Base-by-base conservation (phyloP, 495 filamentous ascomycete species). In the Cryomyces antarcticus region DNA sequence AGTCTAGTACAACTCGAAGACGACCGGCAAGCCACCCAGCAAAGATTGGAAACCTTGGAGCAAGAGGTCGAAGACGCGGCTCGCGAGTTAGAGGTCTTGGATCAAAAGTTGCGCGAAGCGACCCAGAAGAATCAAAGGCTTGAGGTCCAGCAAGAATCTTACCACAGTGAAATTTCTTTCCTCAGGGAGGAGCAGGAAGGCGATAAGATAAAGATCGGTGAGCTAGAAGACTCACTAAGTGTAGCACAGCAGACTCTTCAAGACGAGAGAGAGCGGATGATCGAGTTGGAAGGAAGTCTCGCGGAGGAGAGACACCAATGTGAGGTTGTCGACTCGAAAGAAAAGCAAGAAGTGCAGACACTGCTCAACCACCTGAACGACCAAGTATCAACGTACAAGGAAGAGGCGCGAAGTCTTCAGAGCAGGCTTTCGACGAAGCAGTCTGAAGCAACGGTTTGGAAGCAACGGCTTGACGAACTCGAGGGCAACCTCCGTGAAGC, bases 151-250 rank as follows among this genome's bases (percentile, higher is more conserved):
- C 77, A 84, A 41, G 89, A 97, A 62, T 89, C 82, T 4, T 78
- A 77, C 46, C 87, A 95, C 54, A 78, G 77, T 40, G 89, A 97
- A 60, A 93, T 96, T 57, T 74, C 80, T 0, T 97, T 97, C 72
- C 57, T 97, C 28, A 76, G 92, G 5, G 92, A 97, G 54, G 89
- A 97, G 63, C 89, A 96, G 64, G 89, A 97, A 58, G 77, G 72
- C 31, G 92, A 97, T 59, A 97, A 96, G 70, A 95, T 97, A 55
- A 84, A 84, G 58, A 97, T 96, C 49, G 85, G 89, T 17, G 82
- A 95, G 49, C 65, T 96, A 4, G 84, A 94, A 52, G 78, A 78
- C 7, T 72, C 76, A 24, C 63, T 94, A 10, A 81, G 82, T 57
- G 77, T 73, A 31, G 71, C 75, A 44, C 73, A 84, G 55, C 68